These are phyloP conservation scores for Rhinocladiella similis DNA, from an alignment of 2,329 filamentous ascomycete species.

Conservation along the genomic window DNA sequence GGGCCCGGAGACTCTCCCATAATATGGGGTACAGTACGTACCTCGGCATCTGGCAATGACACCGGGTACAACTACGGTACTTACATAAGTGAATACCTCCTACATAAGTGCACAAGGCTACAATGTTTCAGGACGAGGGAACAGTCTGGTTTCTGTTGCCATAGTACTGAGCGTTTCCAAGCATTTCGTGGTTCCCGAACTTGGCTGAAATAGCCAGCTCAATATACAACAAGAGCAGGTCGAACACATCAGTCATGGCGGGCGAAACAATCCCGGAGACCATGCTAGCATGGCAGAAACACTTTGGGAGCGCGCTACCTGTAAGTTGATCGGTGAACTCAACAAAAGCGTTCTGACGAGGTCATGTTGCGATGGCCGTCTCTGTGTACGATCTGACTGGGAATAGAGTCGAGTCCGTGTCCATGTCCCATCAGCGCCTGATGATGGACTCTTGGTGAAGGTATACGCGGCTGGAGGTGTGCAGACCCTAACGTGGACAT, in stretches of 20 bases:
- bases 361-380: no score
- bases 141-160: no score
- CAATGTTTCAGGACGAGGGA: no score
- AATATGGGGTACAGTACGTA: no score
- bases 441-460: constrained; percentile 16
- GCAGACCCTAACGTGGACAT: background rate
- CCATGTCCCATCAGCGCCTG: constrained; percentile 5
- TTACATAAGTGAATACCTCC: background rate
- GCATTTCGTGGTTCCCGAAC: no score
- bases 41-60: no score
- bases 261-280: constrained; percentile 10
- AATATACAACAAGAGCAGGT: no score
- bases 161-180: no score
- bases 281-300: constrained; percentile 25
- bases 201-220: no score
- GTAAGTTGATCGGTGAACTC: constrained; percentile 3
- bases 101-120: no score
- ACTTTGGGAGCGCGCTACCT: constrained; percentile 10
- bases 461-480: constrained; percentile 19
- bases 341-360: background rate
- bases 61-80: no score
- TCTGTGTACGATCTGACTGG: background rate
- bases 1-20: no score
- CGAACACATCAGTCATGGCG: background rate
- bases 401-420: constrained; percentile 13